Conservation (phyloP, 257 asterid genomes). For the Fraxinus excelsior region DNA sequence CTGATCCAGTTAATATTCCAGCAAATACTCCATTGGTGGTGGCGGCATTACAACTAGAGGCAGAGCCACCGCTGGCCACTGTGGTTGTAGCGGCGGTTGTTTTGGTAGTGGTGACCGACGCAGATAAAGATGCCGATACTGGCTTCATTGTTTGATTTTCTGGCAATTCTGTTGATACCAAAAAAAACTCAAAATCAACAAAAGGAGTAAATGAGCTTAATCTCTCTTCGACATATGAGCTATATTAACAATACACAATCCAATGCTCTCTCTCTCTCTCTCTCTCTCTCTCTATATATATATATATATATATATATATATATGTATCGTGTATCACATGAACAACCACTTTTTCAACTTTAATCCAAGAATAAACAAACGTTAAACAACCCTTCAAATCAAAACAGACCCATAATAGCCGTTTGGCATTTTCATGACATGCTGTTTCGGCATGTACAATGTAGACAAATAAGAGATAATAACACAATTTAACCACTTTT, state of each 20-base stretch:
- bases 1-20: slow-evolving; percentile 36
- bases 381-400: slow-evolving; percentile 4
- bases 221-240: no score
- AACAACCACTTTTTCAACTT: background rate
- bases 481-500: slow-evolving; percentile 13
- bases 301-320: no score
- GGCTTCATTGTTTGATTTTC: slow-evolving; percentile 56
- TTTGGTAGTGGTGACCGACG: slow-evolving; percentile 22
- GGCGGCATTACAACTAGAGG: slow-evolving; percentile 32
- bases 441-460: slow-evolving; percentile 29
- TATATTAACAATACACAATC: no score
- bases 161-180: slow-evolving; percentile 55
- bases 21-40: slow-evolving; percentile 33
- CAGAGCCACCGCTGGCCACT: slow-evolving; percentile 21
- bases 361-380: slow-evolving; percentile 1
- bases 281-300: no score
- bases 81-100: slow-evolving; percentile 8
- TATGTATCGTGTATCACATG: slow-evolving; percentile 12
- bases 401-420: background rate
- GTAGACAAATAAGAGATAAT: slow-evolving; percentile 31
- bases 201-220: background rate
- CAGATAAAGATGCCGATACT: slow-evolving; percentile 13
- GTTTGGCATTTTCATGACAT: slow-evolving; percentile 1
- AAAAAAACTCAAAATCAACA: background rate
- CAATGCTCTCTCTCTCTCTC: background rate